Percentiles rank a stretch among this genome's conserved stretches.
Conservation (phyloP, 2,329 filamentous ascomycete genomes). For the Orbilia blumenaviensis region DNA sequence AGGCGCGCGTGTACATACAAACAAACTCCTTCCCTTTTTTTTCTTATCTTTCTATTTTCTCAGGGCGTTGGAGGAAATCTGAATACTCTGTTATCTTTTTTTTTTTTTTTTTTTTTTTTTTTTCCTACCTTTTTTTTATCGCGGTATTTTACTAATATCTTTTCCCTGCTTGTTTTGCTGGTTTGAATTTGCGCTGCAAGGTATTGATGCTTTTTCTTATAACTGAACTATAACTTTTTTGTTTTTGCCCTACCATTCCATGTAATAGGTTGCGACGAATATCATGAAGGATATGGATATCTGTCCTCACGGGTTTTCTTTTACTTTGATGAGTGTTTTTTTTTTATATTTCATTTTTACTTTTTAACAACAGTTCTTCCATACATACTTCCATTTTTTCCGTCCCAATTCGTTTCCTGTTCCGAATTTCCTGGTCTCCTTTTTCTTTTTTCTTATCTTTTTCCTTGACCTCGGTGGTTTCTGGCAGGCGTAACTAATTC, state of each 20-base stretch:
- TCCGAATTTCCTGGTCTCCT: not conserved
- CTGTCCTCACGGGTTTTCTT: conserved; percentile 22
- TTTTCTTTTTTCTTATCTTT: not conserved
- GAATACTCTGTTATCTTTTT: conserved; percentile 15
- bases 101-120: not conserved
- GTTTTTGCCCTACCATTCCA: conserved; percentile 21
- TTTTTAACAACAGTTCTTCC: not conserved
- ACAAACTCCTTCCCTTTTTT: not conserved
- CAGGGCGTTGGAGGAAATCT: conserved; percentile 52
- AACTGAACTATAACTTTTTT: not conserved
- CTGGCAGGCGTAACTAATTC: conserved; percentile 2
- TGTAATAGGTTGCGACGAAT: conserved; percentile 50
- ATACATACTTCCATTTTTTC: not conserved
- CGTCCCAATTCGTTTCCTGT: not conserved
- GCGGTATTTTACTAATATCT: not conserved
- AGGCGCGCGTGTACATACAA: conserved; percentile 53
- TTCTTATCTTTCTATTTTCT: conserved; percentile 23
- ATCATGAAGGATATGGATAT: conserved; percentile 20
- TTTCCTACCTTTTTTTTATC: no score
- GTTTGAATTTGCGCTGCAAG: conserved; percentile 8
- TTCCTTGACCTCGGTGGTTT: conserved; percentile 4
- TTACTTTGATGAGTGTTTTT: conserved; percentile 4
- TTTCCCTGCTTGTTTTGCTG: not conserved
- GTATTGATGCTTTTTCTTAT: not conserved
- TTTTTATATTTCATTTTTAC: not conserved